Evolutionary conservation across 768 basidiomycete species (phyloP).

Genomic region (Tylopilus rubrobrunneus): DNA sequence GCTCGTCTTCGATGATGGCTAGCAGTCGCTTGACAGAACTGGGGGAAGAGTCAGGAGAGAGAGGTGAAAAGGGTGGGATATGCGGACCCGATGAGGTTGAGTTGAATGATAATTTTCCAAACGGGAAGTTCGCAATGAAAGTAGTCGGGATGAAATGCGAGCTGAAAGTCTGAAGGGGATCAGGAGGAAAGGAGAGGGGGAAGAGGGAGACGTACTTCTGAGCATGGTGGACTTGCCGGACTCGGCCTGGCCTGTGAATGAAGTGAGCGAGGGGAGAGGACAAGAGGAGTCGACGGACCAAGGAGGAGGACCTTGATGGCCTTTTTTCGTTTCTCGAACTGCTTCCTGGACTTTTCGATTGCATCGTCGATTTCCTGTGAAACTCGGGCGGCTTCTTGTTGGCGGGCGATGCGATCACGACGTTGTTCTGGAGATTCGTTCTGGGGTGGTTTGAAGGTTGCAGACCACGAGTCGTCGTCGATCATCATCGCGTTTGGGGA

Average conservation of each 20-base stretch:
- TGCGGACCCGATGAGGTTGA: constrained; percentile 60
- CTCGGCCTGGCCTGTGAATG: constrained; percentile 25
- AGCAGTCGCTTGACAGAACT: constrained; percentile 60
- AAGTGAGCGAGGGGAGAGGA: not conserved
- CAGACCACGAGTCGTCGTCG: constrained; percentile 19
- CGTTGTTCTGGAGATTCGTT: constrained; percentile 11
- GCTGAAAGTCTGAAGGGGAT: constrained; percentile 54
- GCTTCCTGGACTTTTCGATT: constrained; percentile 24
- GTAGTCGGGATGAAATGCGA: constrained; percentile 58
- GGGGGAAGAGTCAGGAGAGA: not conserved
- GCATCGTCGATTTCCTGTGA: constrained; percentile 29
- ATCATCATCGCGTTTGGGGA: not conserved
- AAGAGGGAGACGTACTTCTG: constrained; percentile 13
- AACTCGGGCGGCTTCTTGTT: constrained; percentile 23
- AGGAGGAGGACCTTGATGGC: constrained; percentile 30
- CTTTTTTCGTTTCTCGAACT: constrained; percentile 21
- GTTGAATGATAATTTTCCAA: constrained; percentile 65
- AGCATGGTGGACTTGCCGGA: constrained; percentile 32
- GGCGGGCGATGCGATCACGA: constrained; percentile 5
- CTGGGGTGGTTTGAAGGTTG: constrained; percentile 14
- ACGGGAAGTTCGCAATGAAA: constrained; percentile 54
- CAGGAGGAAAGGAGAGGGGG: not conserved
- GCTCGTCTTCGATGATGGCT: constrained; percentile 45
- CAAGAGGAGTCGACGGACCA: constrained; percentile 3
- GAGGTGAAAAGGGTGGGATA: not conserved